phyloP scores from a whole-genome alignment of 2,329 filamentous ascomycete genomes.

The Colletotrichum horii region DNA sequence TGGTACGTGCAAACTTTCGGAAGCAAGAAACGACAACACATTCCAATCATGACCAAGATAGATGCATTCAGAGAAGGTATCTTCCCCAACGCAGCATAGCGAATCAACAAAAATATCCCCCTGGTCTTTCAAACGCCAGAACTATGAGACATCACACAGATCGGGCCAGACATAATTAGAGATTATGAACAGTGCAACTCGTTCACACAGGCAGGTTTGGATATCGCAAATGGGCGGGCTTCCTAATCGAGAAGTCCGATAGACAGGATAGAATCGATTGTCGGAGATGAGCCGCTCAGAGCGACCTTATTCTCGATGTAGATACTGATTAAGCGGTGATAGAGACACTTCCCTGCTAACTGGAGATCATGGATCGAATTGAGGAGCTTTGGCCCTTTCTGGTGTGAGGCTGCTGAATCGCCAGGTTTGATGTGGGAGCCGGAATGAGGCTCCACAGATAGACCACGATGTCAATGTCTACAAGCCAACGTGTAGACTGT shows the following conservation, averaged over 20 bases:
- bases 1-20: accelerated
- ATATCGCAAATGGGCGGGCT: background rate
- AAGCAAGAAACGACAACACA: background rate
- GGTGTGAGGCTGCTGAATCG: background rate
- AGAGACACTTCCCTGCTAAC: background rate
- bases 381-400: background rate
- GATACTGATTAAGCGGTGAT: background rate
- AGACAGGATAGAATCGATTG: accelerated
- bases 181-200: background rate
- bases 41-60: background rate
- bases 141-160: background rate
- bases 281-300: background rate
- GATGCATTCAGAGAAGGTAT: background rate
- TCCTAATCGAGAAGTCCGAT: background rate
- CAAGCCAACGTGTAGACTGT: background rate
- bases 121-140: background rate
- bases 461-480: background rate
- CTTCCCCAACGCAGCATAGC: background rate
- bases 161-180: accelerated
- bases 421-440: background rate
- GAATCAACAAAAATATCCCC: background rate
- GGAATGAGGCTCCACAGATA: background rate
- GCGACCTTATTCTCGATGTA: background rate
- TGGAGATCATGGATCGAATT: background rate
- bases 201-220: background rate